Evolutionary conservation across 768 basidiomycete species (phyloP), one percentile per base, ranked within the genome.

Genomic region (Boletus vinaceobasis): DNA sequence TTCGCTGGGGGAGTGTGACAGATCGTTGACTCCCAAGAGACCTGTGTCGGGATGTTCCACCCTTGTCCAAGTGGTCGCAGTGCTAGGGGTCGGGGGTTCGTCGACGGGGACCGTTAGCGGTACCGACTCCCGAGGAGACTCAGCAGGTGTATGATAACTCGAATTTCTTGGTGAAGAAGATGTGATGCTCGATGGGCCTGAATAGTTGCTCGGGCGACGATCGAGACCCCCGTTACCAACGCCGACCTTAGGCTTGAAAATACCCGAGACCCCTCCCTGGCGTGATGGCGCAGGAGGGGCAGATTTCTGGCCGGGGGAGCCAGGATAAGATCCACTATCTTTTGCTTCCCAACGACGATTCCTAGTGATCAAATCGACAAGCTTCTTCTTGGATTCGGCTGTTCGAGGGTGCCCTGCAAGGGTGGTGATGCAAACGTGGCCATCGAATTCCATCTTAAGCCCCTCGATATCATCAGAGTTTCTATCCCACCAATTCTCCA

Each of bases 371-470:
- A 66, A 10, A 17, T 59, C 48, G 35, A 47, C 26, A 19, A 67
- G 61, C 13, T n/a, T 57, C 36, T 42, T 11, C 48, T 26, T 57
- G 50, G 61, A 67, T 36, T 59, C 65, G 6, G 15, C 42, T 36
- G 5, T 39, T 13, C 23, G 57, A 45, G 7, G 5, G 35, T 66
- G 42, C 1, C 15, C 44, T 17, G 43, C 31, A 40, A 70, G 53
- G 9, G 72, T 60, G 5, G 74, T 75, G 52, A 78, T 61, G 53
- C 77, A 79, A 5, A 62, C 77, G 13, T 73, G 63, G 9, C 60
- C 74, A n/a, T 68, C 60, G 7, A 75, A 76, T 29, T 52, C 37
- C 63, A 78, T 74, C 15, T 54, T 38, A 27, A 65, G 49, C 1
- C 37, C 17, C 38, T 55, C 46, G 52, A 79, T 63, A 7, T 2